A percentile compares a stretch with the other conserved stretches of the same genome.
These are phyloP conservation scores for Colletotrichum falcatum DNA, from an alignment of 2,329 filamentous ascomycete species.

Conservation along the genomic window DNA sequence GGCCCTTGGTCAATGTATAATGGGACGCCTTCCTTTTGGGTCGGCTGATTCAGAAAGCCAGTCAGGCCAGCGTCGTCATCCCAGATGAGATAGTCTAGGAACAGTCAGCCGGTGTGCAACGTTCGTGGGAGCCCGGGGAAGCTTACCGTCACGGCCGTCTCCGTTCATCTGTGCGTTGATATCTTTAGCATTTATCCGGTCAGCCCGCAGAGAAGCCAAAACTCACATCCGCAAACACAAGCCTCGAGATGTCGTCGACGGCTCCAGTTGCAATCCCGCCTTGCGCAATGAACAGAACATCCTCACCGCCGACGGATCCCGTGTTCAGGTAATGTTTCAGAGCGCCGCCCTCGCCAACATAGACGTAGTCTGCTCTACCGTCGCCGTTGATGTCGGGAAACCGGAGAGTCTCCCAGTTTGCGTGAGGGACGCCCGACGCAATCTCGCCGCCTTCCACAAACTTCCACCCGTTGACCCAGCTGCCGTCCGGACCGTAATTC, in stretches of 20 bases:
- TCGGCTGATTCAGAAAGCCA: slow-evolving; percentile 40
- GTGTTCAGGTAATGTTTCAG: slow-evolving; percentile 43
- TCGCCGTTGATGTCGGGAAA: slow-evolving; percentile 47
- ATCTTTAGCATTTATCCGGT: background rate
- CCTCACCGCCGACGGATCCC: slow-evolving; percentile 36
- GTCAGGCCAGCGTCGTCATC: slow-evolving; percentile 39
- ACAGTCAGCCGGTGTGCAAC: background rate
- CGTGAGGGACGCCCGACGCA: slow-evolving; percentile 44
- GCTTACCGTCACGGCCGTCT: slow-evolving; percentile 36
- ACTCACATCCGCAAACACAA: slow-evolving; percentile 41
- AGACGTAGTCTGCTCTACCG: slow-evolving; percentile 45
- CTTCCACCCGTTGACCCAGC: slow-evolving; percentile 43
- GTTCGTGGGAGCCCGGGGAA: background rate
- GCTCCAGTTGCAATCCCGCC: slow-evolving; percentile 41
- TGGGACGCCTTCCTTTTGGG: slow-evolving; percentile 39
- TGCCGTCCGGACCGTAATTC: slow-evolving; percentile 42
- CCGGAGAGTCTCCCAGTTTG: slow-evolving; percentile 43
- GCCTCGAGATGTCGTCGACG: slow-evolving; percentile 33
- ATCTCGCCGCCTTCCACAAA: slow-evolving; percentile 44
- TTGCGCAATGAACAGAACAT: slow-evolving; percentile 31
- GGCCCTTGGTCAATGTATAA: slow-evolving; percentile 39
- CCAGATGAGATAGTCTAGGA: slow-evolving; percentile 40
- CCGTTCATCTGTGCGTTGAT: slow-evolving; percentile 27
- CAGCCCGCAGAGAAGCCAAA: background rate
- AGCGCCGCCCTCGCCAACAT: slow-evolving; percentile 43